Base-by-base conservation (phyloP, 73 alveolate genomes). In the Paramecium pentaurelia region DNA sequence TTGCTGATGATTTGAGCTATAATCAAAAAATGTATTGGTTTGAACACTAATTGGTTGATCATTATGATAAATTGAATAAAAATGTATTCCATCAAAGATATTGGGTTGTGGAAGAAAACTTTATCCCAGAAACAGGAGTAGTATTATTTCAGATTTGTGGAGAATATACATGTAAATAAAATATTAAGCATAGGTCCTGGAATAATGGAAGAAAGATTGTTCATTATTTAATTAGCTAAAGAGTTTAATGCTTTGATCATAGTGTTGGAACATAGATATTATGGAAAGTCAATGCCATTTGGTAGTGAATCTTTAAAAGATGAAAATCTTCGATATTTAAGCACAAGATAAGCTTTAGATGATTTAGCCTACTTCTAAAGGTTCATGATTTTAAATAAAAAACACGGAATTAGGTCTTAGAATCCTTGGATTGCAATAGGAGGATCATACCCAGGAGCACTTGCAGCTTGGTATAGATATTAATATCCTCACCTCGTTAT, bases 91-190 rank as follows among this genome's bases (percentile, higher is more conserved):
- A 77, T 30, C 77, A 95, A 71, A 93, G 98, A 93, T 95, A 95
- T 91, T 96, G 95, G 95, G 80, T 51, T 75, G 86, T 59, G 25
- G 96, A 92, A 49, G 60, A 88, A 27, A 34, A 73, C 75, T 96
- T 80, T 47, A 94, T 95, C 86, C 59, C 86, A 10, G 27, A 96
- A 84, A 75, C 85, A 42, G 97, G 97, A 30, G 94, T 95, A 8
- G 95, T 96, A 12, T 93, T 96, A 88, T 58, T 96, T n/a, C 95
- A 86, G 88, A 96, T 96, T 45, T 95, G 98, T 77, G 98, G 98
- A 59, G 98, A 96, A 93, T 92, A 92, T 37, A 86, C 94, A 27
- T 95, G 98, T 88, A 58, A 71, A 22, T 92, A 71, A 47, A 34
- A 54, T 42, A 42, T 49, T 6, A 71, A 77, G 0, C 14, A 9